Conservation (phyloP, 257 asterid genomes). For the Ehretia macrophylla region DNA sequence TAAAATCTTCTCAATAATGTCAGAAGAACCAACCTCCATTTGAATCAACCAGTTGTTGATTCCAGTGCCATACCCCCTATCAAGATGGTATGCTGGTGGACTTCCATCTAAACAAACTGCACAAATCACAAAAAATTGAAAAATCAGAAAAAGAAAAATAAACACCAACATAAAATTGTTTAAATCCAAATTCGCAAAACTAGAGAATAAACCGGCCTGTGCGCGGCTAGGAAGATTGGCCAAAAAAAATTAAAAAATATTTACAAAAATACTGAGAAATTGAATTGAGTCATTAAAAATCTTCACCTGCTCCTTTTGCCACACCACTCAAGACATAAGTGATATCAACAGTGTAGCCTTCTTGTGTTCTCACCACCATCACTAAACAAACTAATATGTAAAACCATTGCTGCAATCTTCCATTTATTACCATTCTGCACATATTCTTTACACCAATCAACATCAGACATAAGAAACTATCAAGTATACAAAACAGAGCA, state of each 20-base stretch:
- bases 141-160: neutral
- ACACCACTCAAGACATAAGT: conserved; percentile 52
- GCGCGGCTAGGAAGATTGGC: too few species aligned
- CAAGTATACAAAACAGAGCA: neutral
- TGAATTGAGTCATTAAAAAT: neutral
- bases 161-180: neutral
- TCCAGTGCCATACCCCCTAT: conserved; percentile 4
- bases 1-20: too few species aligned
- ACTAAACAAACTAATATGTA: conserved; percentile 24
- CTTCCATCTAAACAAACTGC: conserved; percentile 8
- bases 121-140: neutral
- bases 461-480: neutral
- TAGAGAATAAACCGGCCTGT: too few species aligned
- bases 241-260: neutral
- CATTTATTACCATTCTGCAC: conserved; percentile 30
- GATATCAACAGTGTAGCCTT: conserved; percentile 32
- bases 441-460: neutral
- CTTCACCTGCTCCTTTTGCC: conserved; percentile 58
- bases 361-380: conserved; percentile 26
- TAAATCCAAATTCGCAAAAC: too few species aligned
- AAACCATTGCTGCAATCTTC: conserved; percentile 18
- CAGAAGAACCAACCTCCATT: neutral
- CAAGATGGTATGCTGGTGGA: conserved; percentile 8
- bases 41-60: conserved; percentile 6
- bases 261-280: neutral